Percentiles rank a stretch among this genome's conserved stretches.
phyloP scores from a whole-genome alignment of 2,329 filamentous ascomycete species.

The Stagonosporopsis cucurbitacearum region DNA sequence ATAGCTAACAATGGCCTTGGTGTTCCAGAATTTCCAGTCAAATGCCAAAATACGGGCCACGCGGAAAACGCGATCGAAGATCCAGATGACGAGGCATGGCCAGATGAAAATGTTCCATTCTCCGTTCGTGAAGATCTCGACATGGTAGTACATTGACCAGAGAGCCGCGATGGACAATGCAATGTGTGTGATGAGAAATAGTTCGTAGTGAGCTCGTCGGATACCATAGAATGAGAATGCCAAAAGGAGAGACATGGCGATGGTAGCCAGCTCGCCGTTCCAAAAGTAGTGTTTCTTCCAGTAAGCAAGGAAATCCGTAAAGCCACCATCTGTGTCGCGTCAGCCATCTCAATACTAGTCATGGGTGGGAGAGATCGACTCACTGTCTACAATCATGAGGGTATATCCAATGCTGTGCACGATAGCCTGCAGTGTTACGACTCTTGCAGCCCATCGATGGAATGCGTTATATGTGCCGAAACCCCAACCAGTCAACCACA shows the following conservation, averaged over 20 bases:
- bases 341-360: neutral
- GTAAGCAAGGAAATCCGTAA: conserved; percentile 48
- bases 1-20: conserved; percentile 53
- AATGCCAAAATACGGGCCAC: conserved; percentile 54
- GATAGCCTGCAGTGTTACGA: conserved; percentile 67
- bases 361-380: conserved; percentile 1
- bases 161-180: conserved; percentile 52
- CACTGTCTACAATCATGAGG: conserved; percentile 49
- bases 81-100: conserved; percentile 59
- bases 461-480: conserved; percentile 71
- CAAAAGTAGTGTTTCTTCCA: conserved; percentile 59
- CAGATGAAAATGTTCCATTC: conserved; percentile 60
- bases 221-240: conserved; percentile 60
- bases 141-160: conserved; percentile 59
- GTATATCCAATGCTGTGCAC: conserved; percentile 68
- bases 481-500: conserved; percentile 73
- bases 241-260: conserved; percentile 55
- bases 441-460: conserved; percentile 69
- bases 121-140: conserved; percentile 59
- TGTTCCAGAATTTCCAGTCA: conserved; percentile 48
- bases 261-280: conserved; percentile 55
- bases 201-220: conserved; percentile 56
- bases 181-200: conserved; percentile 55
- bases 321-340: conserved; percentile 33
- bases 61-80: conserved; percentile 57